These are phyloP conservation scores for Puya raimondii DNA, from an alignment of 176 grass and related monocot genomes.

Conservation along the genomic window DNA sequence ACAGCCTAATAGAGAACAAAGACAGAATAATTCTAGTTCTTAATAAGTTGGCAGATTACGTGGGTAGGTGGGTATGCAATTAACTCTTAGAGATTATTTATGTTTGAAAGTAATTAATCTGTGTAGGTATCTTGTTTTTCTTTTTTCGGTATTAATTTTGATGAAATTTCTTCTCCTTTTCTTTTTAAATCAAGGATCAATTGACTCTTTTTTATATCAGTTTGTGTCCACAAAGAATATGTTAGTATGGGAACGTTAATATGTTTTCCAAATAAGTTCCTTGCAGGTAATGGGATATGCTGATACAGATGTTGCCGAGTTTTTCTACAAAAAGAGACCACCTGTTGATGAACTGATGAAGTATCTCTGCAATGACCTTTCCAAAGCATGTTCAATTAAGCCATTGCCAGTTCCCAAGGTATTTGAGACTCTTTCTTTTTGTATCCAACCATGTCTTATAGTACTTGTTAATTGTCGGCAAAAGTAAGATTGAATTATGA, in stretches of 20 bases:
- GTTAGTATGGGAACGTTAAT: neutral
- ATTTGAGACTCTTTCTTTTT: neutral
- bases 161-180: neutral
- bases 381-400: constrained; percentile 49
- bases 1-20: too few relatives aligned
- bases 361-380: constrained; percentile 87
- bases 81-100: too few relatives aligned
- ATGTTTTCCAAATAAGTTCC: neutral
- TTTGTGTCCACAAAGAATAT: too few relatives aligned
- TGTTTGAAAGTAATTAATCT: too few relatives aligned
- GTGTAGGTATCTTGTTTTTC: too few relatives aligned
- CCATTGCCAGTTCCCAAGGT: constrained; percentile 79
- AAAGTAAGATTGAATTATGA: neutral
- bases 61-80: too few relatives aligned
- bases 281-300: constrained; percentile 80
- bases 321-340: constrained; percentile 67
- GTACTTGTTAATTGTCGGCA: neutral
- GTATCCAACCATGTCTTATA: neutral
- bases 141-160: too few relatives aligned
- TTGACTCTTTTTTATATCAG: neutral
- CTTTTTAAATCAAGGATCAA: too few relatives aligned
- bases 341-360: constrained; percentile 53
- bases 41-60: too few relatives aligned
- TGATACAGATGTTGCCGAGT: constrained; percentile 96
- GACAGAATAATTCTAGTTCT: too few relatives aligned